Percentiles rank a stretch among this genome's conserved stretches.
These are phyloP conservation scores for Botrytis byssoidea DNA, from an alignment of 2,329 filamentous ascomycete species.

Conservation along the genomic window DNA sequence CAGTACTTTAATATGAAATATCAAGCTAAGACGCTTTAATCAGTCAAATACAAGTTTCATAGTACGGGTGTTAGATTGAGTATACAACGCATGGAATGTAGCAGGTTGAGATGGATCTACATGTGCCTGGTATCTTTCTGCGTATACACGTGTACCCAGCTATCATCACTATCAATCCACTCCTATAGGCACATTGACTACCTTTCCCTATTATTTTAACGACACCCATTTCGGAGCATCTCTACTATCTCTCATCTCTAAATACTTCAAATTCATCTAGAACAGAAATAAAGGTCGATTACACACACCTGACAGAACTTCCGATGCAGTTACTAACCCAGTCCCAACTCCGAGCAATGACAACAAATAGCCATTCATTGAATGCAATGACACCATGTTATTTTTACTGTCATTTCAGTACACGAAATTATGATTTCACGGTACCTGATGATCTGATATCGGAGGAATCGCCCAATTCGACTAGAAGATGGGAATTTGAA, in stretches of 20 bases:
- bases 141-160: background rate
- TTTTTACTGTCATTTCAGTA: background rate
- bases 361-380: background rate
- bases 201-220: background rate
- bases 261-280: background rate
- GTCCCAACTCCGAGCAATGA: background rate
- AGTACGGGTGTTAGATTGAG: background rate
- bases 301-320: background rate
- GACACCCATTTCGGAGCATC: background rate
- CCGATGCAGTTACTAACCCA: background rate
- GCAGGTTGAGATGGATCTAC: background rate
- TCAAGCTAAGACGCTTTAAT: background rate
- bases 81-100: background rate
- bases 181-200: accelerated
- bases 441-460: background rate
- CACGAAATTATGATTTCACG: background rate
- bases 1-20: background rate
- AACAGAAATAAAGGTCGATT: too few relatives aligned
- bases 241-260: background rate
- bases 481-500: background rate
- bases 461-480: background rate
- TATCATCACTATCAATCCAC: background rate
- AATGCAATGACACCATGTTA: background rate
- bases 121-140: background rate
- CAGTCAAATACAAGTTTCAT: background rate